Evolutionary conservation across 768 basidiomycete genomes (phyloP).

Genomic region (Tulasnella sp.): DNA sequence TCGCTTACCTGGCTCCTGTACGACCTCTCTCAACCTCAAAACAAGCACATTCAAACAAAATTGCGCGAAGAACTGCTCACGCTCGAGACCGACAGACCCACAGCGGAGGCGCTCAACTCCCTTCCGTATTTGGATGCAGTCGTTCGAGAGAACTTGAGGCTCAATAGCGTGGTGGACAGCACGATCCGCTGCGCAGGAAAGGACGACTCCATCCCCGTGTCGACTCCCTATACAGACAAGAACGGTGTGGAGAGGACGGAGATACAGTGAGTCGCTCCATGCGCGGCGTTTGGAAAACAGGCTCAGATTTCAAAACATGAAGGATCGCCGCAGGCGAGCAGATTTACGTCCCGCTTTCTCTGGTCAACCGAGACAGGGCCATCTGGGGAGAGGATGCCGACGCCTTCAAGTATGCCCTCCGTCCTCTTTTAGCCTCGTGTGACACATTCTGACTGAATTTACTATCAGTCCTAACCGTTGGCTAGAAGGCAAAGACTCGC

Average conservation of each 20-base stretch:
- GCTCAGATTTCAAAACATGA: background rate
- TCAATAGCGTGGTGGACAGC: background rate
- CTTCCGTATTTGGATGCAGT: conserved; percentile 25
- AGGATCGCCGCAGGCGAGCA: conserved; percentile 10
- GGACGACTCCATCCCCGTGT: conserved; percentile 10
- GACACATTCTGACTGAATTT: background rate
- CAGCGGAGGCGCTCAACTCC: conserved; percentile 20
- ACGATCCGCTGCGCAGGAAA: conserved; percentile 1
- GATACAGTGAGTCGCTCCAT: background rate
- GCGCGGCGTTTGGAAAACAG: background rate
- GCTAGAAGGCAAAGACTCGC: background rate
- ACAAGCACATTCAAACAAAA: conserved; percentile 37
- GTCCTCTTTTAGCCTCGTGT: background rate
- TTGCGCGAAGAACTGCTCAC: conserved; percentile 44
- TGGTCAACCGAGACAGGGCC: conserved; percentile 7
- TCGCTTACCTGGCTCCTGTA: conserved; percentile 26
- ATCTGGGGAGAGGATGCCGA: conserved; percentile 18
- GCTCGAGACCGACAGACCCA: conserved; percentile 17
- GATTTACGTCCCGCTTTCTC: background rate
- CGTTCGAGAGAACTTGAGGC: conserved; percentile 15
- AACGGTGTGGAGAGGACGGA: background rate
- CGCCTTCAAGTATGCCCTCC: conserved; percentile 16
- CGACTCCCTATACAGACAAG: conserved; percentile 4
- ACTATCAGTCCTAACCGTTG: conserved; percentile 7
- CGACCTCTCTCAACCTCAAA: conserved; percentile 31